A percentile compares a stretch with the other conserved stretches of the same genome.
Evolutionary conservation across 768 basidiomycete genomes (phyloP).

Genomic region (Daedaleopsis nitida): DNA sequence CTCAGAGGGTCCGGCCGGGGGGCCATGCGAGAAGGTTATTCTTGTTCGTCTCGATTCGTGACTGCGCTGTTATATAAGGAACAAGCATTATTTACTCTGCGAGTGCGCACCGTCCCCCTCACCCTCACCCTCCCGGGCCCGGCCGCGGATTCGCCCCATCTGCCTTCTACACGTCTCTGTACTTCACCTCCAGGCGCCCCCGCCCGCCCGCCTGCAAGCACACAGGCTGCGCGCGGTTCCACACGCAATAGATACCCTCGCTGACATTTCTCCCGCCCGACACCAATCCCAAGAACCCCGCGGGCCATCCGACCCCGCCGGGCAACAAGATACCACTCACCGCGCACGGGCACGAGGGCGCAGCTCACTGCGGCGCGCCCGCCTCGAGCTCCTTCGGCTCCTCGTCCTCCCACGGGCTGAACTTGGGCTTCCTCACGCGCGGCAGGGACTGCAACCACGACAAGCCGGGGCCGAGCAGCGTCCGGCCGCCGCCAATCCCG

Average conservation of each 20-base stretch:
- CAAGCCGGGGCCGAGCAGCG: constrained; percentile 43
- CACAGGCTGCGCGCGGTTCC: background rate
- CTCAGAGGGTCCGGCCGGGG: too few species aligned
- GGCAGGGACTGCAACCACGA: constrained; percentile 72
- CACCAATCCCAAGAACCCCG: background rate
- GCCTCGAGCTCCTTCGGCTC: constrained; percentile 28
- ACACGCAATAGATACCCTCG: constrained; percentile 4
- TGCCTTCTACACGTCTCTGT: too few species aligned
- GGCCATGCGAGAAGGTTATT: constrained; percentile 12
- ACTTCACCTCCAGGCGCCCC: background rate
- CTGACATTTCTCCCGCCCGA: background rate
- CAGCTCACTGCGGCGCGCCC: constrained; percentile 14
- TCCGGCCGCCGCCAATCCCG: constrained; percentile 12
- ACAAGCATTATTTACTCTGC: constrained; percentile 1
- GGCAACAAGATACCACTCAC: background rate
- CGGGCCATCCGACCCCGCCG: background rate
- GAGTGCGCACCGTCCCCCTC: background rate
- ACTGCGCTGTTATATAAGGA: constrained; percentile 19
- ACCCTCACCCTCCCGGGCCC: too few species aligned
- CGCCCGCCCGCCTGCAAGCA: background rate
- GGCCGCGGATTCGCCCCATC: too few species aligned
- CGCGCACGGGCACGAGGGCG: background rate
- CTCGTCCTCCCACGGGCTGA: constrained; percentile 85
- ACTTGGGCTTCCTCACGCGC: constrained; percentile 63
- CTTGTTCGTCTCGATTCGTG: constrained; percentile 27